These are phyloP conservation scores for Jaminaea rosea DNA, from an alignment of 1,284 basidiomycete genomes.

Conservation along the genomic window DNA sequence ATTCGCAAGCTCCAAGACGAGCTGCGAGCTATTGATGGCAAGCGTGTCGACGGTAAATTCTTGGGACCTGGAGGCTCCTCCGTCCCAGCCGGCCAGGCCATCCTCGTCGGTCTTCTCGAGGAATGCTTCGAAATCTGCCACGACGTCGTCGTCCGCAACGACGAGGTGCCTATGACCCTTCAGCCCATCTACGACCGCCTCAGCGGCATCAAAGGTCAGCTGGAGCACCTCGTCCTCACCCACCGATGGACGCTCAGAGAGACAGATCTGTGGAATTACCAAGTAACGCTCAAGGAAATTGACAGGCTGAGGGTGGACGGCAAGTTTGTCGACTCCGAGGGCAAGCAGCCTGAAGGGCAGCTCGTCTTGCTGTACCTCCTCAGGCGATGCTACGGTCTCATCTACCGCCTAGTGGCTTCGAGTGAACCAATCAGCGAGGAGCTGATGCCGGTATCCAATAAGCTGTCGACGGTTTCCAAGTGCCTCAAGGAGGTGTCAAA, in stretches of 20 bases:
- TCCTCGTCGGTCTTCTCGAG: conserved; percentile 69
- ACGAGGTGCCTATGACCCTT: conserved; percentile 73
- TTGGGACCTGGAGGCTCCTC: conserved; percentile 76
- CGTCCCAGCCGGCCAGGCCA: conserved; percentile 73
- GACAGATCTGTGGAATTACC: conserved; percentile 72
- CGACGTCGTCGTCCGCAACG: conserved; percentile 88
- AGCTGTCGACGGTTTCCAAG: conserved; percentile 56
- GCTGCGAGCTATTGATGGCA: conserved; percentile 74
- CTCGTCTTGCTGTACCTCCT: conserved; percentile 85
- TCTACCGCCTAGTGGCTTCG: conserved; percentile 88
- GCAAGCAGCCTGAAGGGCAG: conserved; percentile 80
- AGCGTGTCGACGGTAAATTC: conserved; percentile 93
- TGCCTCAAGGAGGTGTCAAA: conserved; percentile 95
- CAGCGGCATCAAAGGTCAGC: conserved; percentile 69
- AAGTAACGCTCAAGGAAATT: conserved; percentile 85
- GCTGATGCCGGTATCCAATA: conserved; percentile 74
- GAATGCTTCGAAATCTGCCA: conserved; percentile 94
- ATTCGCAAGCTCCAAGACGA: conserved; percentile 85
- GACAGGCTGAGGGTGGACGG: conserved; percentile 94
- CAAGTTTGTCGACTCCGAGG: conserved; percentile 90
- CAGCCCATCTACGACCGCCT: conserved; percentile 93
- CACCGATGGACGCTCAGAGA: conserved; percentile 95
- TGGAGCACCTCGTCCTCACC: conserved; percentile 82
- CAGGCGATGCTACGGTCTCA: conserved; percentile 88
- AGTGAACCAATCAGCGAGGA: conserved; percentile 98